A percentile compares a stretch with the other conserved stretches of the same genome.
These are phyloP conservation scores for Herpetomonas tarakana DNA, from an alignment of 208 protist species.

Conservation along the genomic window DNA sequence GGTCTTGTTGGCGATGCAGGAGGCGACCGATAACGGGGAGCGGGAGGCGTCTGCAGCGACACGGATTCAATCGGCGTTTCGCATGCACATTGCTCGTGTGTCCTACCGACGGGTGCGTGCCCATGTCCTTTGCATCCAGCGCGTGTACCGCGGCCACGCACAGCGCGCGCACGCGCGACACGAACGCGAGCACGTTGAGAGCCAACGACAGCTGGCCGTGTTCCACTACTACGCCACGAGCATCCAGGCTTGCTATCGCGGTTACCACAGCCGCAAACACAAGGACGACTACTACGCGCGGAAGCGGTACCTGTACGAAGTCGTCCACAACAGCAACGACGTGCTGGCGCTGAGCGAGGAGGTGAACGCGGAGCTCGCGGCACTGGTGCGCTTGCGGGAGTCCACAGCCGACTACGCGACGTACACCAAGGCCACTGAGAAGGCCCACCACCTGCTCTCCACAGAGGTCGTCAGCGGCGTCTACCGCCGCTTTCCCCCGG, in stretches of 20 bases:
- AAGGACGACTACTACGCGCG: conserved; percentile 62
- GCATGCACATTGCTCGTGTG: conserved; percentile 42
- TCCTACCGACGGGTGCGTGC: conserved; percentile 16
- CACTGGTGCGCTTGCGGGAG: conserved; percentile 9
- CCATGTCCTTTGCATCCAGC: conserved; percentile 39
- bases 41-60: conserved; percentile 20
- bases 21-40: conserved; percentile 11
- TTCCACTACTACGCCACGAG: conserved; percentile 67
- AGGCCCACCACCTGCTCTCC: conserved; percentile 49
- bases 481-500: conserved; percentile 19
- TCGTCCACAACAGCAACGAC: conserved; percentile 24
- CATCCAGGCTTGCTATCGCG: conserved; percentile 71
- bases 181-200: conserved; percentile 7
- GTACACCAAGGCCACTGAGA: conserved; percentile 38
- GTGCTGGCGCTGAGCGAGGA: conserved; percentile 24
- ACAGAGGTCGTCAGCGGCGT: conserved; percentile 46
- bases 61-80: conserved; percentile 52
- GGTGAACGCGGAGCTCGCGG: conserved; percentile 19
- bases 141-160: conserved; percentile 47
- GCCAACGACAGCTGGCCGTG: conserved; percentile 23
- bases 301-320: conserved; percentile 42
- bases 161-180: conserved; percentile 20
- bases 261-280: conserved; percentile 42
- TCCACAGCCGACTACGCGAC: conserved; percentile 3
- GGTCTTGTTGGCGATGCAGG: conserved; percentile 18